Base-by-base conservation (phyloP, 176 grass and related monocot genomes). In the Areca catechu region DNA sequence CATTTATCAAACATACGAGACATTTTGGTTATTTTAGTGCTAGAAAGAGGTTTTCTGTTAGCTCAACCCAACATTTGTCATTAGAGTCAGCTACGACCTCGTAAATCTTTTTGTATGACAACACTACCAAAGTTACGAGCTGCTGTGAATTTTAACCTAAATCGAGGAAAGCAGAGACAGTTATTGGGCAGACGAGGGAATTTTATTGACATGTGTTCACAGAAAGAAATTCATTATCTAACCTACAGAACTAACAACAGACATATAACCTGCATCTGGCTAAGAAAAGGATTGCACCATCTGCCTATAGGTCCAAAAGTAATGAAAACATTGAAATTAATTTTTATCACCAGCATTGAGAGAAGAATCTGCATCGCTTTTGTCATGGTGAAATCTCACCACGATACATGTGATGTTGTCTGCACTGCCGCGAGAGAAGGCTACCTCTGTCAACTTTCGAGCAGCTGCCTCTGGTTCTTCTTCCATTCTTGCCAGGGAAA, bases 331-430 rank as follows among this genome's bases (percentile, higher is more conserved):
- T 10, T 55, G 53, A 55, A 55, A 20, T 34, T 25, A 60, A 18
- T 3, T 29, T 25, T 60, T 3, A 14, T 30, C 57, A 19, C 24
- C 7, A 37, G 25, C 34, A 3, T 7, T 17, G 4, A 25, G 57
- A 60, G 25, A 18, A 28, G 7, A 4, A 28, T 60, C 57, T 19
- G 21, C 23, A 67, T 75, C 23, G 25, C 24, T 50, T 19, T 79
- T 82, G 56, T 66, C 66, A 54, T 66, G 73, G 66, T 81, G 61
- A 84, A 93, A 81, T 63, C 28, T 67, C 48, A 84, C 79, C 64
- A 88, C 89, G 4, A 93, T 63, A 58, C 80, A 93, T 77, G 89
- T 88, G 57, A 93, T 72, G 62, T 93, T 93, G 54, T 93, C 89
- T 12, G 47, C 25, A 58, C 73, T 84, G 34, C 61, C 53, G 2